Percentiles rank a stretch among this genome's conserved stretches.
Conservation (phyloP, 352 stramenopile genomes). For the Globisporangium sylvaticum region DNA sequence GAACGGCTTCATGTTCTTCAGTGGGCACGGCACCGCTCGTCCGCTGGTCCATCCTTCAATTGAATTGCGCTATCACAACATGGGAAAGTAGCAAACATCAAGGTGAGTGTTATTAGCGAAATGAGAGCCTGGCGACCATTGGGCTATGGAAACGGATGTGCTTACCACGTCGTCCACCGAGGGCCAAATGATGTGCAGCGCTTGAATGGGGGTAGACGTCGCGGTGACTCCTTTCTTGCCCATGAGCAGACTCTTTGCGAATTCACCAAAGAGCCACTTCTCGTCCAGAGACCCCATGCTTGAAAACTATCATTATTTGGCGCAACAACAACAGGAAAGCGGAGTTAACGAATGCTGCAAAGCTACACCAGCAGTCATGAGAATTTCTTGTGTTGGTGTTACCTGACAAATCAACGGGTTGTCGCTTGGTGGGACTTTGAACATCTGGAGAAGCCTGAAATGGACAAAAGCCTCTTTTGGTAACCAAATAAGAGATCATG, state of each 20-base stretch:
- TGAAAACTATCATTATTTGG: conserved; percentile 46
- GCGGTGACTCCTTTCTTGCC: conserved; percentile 33
- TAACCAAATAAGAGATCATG: neutral
- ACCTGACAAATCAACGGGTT: conserved; percentile 60
- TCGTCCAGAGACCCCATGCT: conserved; percentile 78
- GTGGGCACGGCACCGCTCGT: conserved; percentile 59
- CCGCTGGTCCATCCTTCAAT: conserved; percentile 75
- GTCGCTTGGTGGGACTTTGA: conserved; percentile 41
- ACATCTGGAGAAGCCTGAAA: conserved; percentile 45
- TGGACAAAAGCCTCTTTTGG: neutral
- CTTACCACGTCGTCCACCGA: conserved; percentile 72
- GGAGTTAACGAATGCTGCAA: neutral
- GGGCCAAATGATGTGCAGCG: conserved; percentile 78
- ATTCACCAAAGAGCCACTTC: conserved; percentile 81
- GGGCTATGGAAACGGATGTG: neutral
- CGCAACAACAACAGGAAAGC: neutral
- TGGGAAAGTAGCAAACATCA: neutral
- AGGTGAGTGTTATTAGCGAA: neutral
- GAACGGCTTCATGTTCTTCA: conserved; percentile 88
- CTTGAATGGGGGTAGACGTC: conserved; percentile 34
- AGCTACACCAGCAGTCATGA: neutral
- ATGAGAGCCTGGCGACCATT: neutral
- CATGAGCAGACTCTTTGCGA: conserved; percentile 54
- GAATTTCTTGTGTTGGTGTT: neutral
- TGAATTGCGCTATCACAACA: conserved; percentile 53